phyloP scores from a whole-genome alignment of 352 stramenopile species.

The Pythium brassicae region DNA sequence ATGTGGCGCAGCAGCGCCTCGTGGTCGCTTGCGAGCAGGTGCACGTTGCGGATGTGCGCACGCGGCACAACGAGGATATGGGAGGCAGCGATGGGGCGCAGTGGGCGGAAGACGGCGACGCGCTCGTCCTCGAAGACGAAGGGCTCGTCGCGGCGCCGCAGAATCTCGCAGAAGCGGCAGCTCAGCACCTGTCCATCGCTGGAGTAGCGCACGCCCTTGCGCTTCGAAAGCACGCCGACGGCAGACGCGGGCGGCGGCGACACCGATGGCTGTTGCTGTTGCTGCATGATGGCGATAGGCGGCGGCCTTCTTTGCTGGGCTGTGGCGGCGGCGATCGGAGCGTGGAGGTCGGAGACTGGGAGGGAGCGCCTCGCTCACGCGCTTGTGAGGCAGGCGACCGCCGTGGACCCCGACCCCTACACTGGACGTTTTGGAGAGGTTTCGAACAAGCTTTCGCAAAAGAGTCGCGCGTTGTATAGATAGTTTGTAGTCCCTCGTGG shows the following conservation, averaged over 20 bases:
- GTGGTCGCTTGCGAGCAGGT: conserved; percentile 47
- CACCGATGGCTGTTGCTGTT: neutral
- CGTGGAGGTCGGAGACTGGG: neutral
- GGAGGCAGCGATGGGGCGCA: conserved; percentile 59
- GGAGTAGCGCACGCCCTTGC: conserved; percentile 72
- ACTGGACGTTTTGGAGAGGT: no score
- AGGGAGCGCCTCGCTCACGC: conserved; percentile 1
- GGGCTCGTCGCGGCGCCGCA: conserved; percentile 42
- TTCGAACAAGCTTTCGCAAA: no score
- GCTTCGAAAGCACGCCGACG: conserved; percentile 45
- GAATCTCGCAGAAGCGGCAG: conserved; percentile 83
- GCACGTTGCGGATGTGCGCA: conserved; percentile 77
- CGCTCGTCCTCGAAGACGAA: conserved; percentile 78
- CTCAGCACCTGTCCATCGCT: conserved; percentile 47
- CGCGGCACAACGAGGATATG: conserved; percentile 81
- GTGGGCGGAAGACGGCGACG: conserved; percentile 73
- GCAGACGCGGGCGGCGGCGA: neutral
- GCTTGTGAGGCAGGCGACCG: neutral
- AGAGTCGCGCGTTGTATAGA: no score
- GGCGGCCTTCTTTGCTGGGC: neutral
- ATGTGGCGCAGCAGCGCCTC: conserved; percentile 55
- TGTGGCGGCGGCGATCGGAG: no score
- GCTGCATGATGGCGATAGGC: neutral
- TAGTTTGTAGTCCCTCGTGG: no score
- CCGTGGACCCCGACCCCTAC: no score